Conservation (phyloP, 345 rosid genomes). For the Citrus trifoliata region DNA sequence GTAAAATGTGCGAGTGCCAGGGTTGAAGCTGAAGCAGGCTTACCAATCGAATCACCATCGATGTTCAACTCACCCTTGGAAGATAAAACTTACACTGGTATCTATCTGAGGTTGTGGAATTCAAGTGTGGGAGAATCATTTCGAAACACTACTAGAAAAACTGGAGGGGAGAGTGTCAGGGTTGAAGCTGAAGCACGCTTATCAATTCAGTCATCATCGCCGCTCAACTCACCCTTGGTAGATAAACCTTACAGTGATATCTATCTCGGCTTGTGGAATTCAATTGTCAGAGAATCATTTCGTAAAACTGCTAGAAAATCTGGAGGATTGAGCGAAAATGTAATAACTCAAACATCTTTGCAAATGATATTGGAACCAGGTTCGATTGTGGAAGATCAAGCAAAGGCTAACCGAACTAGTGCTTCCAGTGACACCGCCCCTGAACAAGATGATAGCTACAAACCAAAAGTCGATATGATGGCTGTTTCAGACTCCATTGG, state of each 20-base stretch:
- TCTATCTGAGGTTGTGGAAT: slow-evolving; percentile 33
- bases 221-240: background rate
- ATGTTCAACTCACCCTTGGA: slow-evolving; percentile 1
- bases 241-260: slow-evolving; percentile 18
- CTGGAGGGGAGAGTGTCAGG: slow-evolving; percentile 15
- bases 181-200: slow-evolving; percentile 32
- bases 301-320: slow-evolving; percentile 6
- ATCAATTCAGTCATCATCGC: slow-evolving; percentile 19
- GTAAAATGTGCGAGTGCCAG: slow-evolving; percentile 22
- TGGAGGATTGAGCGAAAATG: slow-evolving; percentile 9
- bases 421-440: background rate
- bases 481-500: slow-evolving; percentile 22
- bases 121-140: slow-evolving; percentile 36
- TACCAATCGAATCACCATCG: slow-evolving; percentile 21
- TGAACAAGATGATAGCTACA: slow-evolving; percentile 15
- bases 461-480: slow-evolving; percentile 9
- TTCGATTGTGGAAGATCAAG: slow-evolving; percentile 5
- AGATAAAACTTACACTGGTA: slow-evolving; percentile 15
- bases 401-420: background rate
- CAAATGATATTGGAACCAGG: slow-evolving; percentile 8
- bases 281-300: slow-evolving; percentile 32
- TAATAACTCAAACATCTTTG: slow-evolving; percentile 2
- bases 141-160: slow-evolving; percentile 7
- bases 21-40: slow-evolving; percentile 33
- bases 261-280: slow-evolving; percentile 33